Base-by-base conservation (phyloP, 2,329 filamentous ascomycete genomes). In the Fusarium anguioides region DNA sequence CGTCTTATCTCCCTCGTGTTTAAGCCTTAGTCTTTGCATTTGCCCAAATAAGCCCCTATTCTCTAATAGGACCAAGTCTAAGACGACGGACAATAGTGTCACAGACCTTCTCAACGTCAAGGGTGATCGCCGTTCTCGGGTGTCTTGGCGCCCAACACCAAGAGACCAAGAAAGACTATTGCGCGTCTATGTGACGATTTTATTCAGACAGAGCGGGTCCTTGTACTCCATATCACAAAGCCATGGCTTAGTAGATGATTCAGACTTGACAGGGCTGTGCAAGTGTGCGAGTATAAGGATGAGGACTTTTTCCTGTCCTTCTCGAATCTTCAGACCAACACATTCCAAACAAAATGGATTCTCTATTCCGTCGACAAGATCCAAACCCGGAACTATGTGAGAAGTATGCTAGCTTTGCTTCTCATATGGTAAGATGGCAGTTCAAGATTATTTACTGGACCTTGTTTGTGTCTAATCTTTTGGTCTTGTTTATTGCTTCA, bases 371-470 rank as follows among this genome's bases (percentile, higher is more conserved):
- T 36, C 58, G 71, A 35, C 54, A 61, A 17, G 70, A 57, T 1
- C 53, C 60, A 7, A 42, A 61, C 51, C 70, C 55, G 7, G 73
- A 72, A 33, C 73, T 80, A 17, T 82, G 80, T 60, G 50, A 68
- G 23, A 68, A 75, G 37, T 82, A 82, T 68, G 83, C 82, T 33
- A 70, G 75, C 40, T 84, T 84, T 67, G 81, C 82, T 26, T 74
- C 78, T 8, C 72, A 80, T 58, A 72, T 84, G 60, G 76, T 75
- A 12, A 70, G 79, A 49, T 73, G 75, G 69, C 76, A 84, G 64
- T 83, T 83, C 60, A 80, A 81, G 62, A 68, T 79, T 14, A 74
- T 84, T 23, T 85, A 83, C 74, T 85, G 82, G 82, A 64, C 72
- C 12, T 60, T 85, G 47, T 85, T 84, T 66, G 65, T 78, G 23